A percentile compares a stretch with the other conserved stretches of the same genome.
Conservation (phyloP, 2,329 filamentous ascomycete genomes). For the Sclerotinia subarctica region DNA sequence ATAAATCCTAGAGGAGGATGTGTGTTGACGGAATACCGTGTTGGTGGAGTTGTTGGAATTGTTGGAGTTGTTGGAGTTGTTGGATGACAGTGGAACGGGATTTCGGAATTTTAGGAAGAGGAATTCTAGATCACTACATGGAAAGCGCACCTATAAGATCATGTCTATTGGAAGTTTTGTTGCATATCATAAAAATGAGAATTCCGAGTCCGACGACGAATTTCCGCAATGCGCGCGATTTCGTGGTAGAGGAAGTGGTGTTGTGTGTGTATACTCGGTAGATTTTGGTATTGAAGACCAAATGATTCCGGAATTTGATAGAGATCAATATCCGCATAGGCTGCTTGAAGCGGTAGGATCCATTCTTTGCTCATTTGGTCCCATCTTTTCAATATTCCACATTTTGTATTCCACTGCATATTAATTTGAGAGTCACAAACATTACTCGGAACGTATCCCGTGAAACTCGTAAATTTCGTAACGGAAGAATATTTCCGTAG, state of each 20-base stretch:
- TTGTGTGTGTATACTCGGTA: not conserved
- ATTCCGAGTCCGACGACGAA: not conserved
- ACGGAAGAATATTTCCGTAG: not conserved
- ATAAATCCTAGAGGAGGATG: not conserved
- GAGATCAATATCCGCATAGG: not conserved
- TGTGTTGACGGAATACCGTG: not conserved
- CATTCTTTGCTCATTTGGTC: not conserved
- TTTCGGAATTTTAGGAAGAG: not conserved
- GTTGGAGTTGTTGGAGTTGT: not conserved
- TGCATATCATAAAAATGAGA: conserved; percentile 1
- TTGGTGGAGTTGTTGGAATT: not conserved
- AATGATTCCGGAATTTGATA: not conserved
- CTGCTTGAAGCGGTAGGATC: not conserved
- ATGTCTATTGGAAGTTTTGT: not conserved
- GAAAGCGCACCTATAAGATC: not conserved
- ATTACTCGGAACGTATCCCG: too few relatives aligned
- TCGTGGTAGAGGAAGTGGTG: not conserved
- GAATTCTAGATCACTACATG: not conserved
- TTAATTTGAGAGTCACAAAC: too few relatives aligned
- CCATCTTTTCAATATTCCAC: not conserved
- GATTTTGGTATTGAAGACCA: not conserved
- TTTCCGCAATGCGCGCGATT: not conserved
- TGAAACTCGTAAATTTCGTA: not conserved
- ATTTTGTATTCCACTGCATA: not conserved
- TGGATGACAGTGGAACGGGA: not conserved